Evolutionary conservation across 1,284 basidiomycete species (phyloP).

Genomic region (Afroboletus lepidellus): DNA sequence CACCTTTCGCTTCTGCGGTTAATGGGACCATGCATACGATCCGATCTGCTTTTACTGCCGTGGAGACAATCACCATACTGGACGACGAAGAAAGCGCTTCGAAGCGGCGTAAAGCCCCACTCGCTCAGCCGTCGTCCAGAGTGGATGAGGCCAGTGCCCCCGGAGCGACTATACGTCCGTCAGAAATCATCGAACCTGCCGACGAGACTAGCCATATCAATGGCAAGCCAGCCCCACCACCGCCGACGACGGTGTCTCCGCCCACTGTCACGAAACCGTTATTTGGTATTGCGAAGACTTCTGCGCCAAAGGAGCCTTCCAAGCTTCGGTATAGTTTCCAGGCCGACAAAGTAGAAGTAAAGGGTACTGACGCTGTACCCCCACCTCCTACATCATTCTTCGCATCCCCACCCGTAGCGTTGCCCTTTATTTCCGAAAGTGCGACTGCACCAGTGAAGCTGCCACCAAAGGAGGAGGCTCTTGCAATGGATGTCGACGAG

Average conservation of each 20-base stretch:
- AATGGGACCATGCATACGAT: conserved; percentile 25
- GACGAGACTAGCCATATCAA: conserved; percentile 24
- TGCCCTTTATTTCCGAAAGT: not conserved
- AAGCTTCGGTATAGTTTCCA: conserved; percentile 68
- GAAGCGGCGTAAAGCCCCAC: conserved; percentile 42
- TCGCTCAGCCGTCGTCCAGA: conserved; percentile 4
- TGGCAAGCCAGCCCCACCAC: conserved; percentile 18
- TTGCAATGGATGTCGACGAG: conserved; percentile 26
- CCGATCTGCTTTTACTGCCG: not conserved
- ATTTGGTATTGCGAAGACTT: conserved; percentile 37
- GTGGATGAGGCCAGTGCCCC: conserved; percentile 34
- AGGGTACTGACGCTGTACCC: conserved; percentile 13
- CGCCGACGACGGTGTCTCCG: conserved; percentile 18
- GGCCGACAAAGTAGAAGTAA: conserved; percentile 37
- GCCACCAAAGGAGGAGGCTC: conserved; percentile 36
- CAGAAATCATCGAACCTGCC: conserved; percentile 43
- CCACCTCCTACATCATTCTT: conserved; percentile 25
- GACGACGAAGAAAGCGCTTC: conserved; percentile 36
- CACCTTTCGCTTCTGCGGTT: conserved; percentile 19
- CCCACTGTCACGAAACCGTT: conserved; percentile 26
- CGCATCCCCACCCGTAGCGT: conserved; percentile 2
- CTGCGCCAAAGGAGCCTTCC: conserved; percentile 67
- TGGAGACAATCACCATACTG: conserved; percentile 29
- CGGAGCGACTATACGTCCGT: conserved; percentile 29
- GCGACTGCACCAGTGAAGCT: conserved; percentile 6